Evolutionary conservation across 768 basidiomycete species (phyloP).

Genomic region (Ramaria rubella): DNA sequence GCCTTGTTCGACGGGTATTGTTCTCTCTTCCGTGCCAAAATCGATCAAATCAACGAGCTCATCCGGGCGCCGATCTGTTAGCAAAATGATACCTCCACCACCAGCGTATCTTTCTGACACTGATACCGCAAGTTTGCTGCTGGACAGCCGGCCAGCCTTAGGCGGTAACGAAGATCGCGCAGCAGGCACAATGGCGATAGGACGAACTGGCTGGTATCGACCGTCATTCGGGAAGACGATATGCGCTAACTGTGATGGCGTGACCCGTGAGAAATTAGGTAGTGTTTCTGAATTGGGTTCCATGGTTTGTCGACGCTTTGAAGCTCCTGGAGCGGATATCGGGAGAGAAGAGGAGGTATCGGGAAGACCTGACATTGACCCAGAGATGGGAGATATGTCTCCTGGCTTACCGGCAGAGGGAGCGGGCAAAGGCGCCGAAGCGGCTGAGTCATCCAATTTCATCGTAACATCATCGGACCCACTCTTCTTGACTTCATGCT

Average conservation of each 20-base stretch:
- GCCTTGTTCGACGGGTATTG: conserved; percentile 22
- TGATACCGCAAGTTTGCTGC: conserved; percentile 15
- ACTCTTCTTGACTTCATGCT: conserved; percentile 47
- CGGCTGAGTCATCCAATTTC: conserved; percentile 52
- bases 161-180: conserved; percentile 14
- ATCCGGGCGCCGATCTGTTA: conserved; percentile 65
- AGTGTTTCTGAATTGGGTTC: conserved; percentile 75
- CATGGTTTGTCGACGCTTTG: conserved; percentile 33
- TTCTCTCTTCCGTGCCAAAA: conserved; percentile 38
- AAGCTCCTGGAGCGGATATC: conserved; percentile 32
- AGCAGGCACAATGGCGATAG: conserved; percentile 47
- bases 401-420: conserved; percentile 34
- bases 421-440: conserved; percentile 21
- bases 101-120: conserved; percentile 59
- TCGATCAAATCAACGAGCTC: conserved; percentile 73
- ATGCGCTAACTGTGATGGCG: conserved; percentile 79
- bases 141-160: neutral
- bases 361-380: conserved; percentile 44
- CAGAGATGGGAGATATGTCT: conserved; percentile 52
- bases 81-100: conserved; percentile 83
- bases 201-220: conserved; percentile 85
- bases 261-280: conserved; percentile 88
- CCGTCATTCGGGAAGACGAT: conserved; percentile 73
- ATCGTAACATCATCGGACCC: conserved; percentile 64
- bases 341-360: conserved; percentile 20